Evolutionary conservation across 345 rosid genomes (phyloP).

Genomic region (Hypericum androsaemum): DNA sequence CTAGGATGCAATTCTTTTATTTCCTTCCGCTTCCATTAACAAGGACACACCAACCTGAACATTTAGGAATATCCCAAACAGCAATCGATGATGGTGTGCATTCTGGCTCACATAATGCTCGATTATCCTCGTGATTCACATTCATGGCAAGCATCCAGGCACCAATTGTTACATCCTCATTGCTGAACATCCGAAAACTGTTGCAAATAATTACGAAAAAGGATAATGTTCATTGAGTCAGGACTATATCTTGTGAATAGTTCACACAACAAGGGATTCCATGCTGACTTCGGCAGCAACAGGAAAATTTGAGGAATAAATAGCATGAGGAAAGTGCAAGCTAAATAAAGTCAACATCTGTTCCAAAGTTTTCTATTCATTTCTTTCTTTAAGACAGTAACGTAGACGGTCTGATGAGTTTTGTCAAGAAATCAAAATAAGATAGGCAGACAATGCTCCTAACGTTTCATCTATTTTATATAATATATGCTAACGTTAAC

Average conservation of each 20-base stretch:
- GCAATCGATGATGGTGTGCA: conserved; percentile 66
- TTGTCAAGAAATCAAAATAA: too few species aligned
- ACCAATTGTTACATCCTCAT: conserved; percentile 92
- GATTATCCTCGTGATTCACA: conserved; percentile 72
- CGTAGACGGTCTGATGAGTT: too few species aligned
- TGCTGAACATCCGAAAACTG: conserved; percentile 96
- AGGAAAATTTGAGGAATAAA: too few species aligned
- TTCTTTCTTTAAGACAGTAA: too few species aligned
- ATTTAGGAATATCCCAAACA: conserved; percentile 89
- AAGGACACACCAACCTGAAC: conserved; percentile 60
- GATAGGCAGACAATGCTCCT: too few species aligned
- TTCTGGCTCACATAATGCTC: conserved; percentile 53
- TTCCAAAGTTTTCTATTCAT: too few species aligned
- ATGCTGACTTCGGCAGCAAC: too few species aligned
- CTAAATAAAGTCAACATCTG: too few species aligned
- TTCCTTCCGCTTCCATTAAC: background rate
- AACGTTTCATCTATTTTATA: too few species aligned
- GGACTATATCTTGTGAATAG: background rate
- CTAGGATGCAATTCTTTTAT: background rate
- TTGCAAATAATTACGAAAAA: conserved; percentile 13
- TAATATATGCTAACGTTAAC: too few species aligned
- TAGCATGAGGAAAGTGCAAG: too few species aligned
- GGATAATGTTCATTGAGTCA: background rate
- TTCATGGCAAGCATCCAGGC: conserved; percentile 99
- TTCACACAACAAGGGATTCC: too few species aligned